phyloP scores from a whole-genome alignment of 2,329 filamentous ascomycete species.

The Alternaria ventricosa region DNA sequence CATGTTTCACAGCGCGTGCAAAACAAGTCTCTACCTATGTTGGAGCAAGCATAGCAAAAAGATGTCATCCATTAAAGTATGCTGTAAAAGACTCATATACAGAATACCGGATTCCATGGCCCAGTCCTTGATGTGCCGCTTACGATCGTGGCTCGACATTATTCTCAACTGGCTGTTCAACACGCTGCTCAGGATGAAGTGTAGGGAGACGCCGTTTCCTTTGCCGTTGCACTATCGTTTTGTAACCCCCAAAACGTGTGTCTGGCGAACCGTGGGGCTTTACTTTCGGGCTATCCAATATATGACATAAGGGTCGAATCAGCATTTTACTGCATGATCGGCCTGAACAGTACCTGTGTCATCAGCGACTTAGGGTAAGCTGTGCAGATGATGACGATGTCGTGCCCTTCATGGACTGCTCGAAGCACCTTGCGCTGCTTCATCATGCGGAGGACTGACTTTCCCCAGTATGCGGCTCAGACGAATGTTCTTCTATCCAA shows the following conservation, averaged over 20 bases:
- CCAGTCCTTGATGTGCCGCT: slow-evolving; percentile 45
- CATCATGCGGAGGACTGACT: background rate
- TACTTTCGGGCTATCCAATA: too few relatives aligned
- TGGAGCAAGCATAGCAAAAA: slow-evolving; percentile 20
- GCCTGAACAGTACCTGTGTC: too few relatives aligned
- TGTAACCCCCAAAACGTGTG: too few relatives aligned
- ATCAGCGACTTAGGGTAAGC: background rate
- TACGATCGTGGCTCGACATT: slow-evolving; percentile 48
- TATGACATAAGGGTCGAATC: slow-evolving; percentile 15
- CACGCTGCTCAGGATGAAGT: too few relatives aligned
- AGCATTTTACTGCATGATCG: slow-evolving; percentile 38
- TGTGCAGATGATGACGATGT: background rate
- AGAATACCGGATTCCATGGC: slow-evolving; percentile 20
- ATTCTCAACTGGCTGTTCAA: slow-evolving; percentile 42
- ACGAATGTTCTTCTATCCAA: background rate
- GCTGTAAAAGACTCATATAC: slow-evolving; percentile 20
- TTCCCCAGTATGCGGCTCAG: background rate
- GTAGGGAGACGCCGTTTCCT: too few relatives aligned
- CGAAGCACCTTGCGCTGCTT: background rate
- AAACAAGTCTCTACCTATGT: slow-evolving; percentile 28
- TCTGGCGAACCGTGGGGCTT: too few relatives aligned
- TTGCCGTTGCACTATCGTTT: too few relatives aligned
- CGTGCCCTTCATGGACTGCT: background rate
- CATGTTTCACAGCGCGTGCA: slow-evolving; percentile 25
- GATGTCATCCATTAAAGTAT: slow-evolving; percentile 45